Conservation (phyloP, 148 eudicot genomes). For the Vaccinium darrowii region DNA sequence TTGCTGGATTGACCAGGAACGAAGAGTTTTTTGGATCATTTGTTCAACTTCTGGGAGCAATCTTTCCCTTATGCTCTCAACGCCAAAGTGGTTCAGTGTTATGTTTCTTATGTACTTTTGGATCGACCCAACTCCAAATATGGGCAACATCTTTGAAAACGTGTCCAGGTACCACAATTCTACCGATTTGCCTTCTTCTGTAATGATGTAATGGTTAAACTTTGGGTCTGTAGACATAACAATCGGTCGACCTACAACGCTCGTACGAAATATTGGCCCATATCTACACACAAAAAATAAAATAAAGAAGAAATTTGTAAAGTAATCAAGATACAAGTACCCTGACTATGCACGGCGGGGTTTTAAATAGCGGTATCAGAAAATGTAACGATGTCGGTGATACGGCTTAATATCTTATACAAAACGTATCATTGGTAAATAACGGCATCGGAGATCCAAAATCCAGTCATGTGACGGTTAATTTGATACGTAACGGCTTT, state of each 20-base stretch:
- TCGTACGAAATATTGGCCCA: not conserved
- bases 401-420: no score
- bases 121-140: not conserved
- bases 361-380: no score
- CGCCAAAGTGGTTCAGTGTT: not conserved
- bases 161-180: not conserved
- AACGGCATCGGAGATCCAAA: no score
- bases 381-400: no score
- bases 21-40: not conserved
- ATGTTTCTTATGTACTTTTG: constrained; percentile 10
- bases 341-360: no score
- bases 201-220: not conserved
- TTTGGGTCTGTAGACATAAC: not conserved
- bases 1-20: not conserved
- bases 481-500: no score
- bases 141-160: constrained; percentile 1
- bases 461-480: no score
- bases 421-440: no score
- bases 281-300: not conserved
- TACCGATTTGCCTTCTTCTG: not conserved
- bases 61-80: constrained; percentile 9
- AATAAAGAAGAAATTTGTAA: not conserved
- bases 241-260: not conserved
- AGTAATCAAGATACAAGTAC: no score
- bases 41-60: not conserved